Percentiles rank a stretch among this genome's conserved stretches.
phyloP scores from a whole-genome alignment of 2,329 filamentous ascomycete species.

The Cordyceps cateniannulata region DNA sequence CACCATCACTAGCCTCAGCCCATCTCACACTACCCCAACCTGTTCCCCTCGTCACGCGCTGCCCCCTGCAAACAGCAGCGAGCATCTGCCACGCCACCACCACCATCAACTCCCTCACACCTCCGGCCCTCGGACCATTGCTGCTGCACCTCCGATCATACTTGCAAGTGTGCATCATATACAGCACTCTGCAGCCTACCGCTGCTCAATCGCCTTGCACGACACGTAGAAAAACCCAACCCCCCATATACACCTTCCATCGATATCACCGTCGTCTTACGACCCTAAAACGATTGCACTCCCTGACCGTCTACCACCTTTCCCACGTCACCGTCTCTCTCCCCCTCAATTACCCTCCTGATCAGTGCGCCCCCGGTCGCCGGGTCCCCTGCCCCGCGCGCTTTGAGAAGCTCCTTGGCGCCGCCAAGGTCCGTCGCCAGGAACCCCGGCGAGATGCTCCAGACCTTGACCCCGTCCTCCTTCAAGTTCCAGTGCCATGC shows the following conservation, averaged over 20 bases:
- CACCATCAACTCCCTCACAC: neutral
- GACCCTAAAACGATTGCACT: constrained; percentile 9
- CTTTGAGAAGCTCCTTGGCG: constrained; percentile 17
- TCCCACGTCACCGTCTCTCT: constrained; percentile 33
- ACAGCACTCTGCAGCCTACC: neutral
- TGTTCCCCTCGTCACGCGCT: neutral
- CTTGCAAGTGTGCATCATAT: neutral
- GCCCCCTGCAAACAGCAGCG: neutral
- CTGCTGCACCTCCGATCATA: neutral
- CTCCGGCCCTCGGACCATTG: neutral
- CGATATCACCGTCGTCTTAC: neutral
- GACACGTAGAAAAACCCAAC: neutral
- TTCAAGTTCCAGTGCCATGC: constrained; percentile 34
- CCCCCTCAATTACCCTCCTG: constrained; percentile 32
- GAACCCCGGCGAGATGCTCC: constrained; percentile 31
- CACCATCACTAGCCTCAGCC: neutral
- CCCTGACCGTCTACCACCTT: constrained; percentile 23
- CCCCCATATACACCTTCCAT: neutral
- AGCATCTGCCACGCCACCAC: neutral
- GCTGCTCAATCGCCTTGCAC: neutral
- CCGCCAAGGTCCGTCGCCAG: constrained; percentile 34
- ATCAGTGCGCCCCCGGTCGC: constrained; percentile 31
- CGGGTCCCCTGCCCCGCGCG: constrained; percentile 25
- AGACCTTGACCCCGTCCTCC: constrained; percentile 36
- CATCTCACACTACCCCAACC: constrained; percentile 3